Evolutionary conservation across 148 eudicot species (phyloP), one percentile per base, ranked within the genome.

Genomic region (Nepenthes mirabilis): DNA sequence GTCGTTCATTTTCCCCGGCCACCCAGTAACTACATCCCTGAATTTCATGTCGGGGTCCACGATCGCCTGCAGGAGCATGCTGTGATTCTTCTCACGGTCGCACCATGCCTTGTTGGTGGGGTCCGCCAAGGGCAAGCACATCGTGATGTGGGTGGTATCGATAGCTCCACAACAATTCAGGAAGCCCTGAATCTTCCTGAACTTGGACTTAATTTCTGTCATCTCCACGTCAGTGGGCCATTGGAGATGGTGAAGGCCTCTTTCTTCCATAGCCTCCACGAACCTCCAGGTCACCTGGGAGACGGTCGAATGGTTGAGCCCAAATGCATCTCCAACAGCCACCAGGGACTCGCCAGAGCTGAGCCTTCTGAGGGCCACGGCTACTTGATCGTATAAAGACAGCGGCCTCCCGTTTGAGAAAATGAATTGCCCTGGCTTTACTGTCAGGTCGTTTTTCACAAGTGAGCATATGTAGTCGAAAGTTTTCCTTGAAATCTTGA

Each of bases 201-300:
- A 93, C 68, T 84, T 79, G 32, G 76, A 55, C 62, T 93, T 88
- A 43, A 88, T 82, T 33, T 77, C 36, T 1, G 71, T 33, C 72
- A 86, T 75, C 69, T 86, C 82, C 13, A 70, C 65, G 58, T 83
- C 80, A 10, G 77, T 62, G 9, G 98, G 96, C 98, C 98, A 93
- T 36, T 77, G 80, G 56, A 91, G 72, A 72, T 91, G 97, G 72
- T 63, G 79, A 51, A 85, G 79, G 32, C 86, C 96, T 11, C 63
- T 68, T 73, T 75, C 83, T 70, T 91, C 96, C 65, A 91, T 74
- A 47, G 86, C 83, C 68, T 91, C 97, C 57, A 91, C 90, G 43
- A 91, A 91, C 43, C 82, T 86, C 97, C 96, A 91, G 2, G 97
- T 88, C 56, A 80, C 86, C 63, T 85, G 94, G 36, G 97, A 88